Percentiles rank a stretch among this genome's conserved stretches.
These are phyloP conservation scores for Kwoniella newhampshirensis DNA, from an alignment of 768 basidiomycete species.

Conservation along the genomic window DNA sequence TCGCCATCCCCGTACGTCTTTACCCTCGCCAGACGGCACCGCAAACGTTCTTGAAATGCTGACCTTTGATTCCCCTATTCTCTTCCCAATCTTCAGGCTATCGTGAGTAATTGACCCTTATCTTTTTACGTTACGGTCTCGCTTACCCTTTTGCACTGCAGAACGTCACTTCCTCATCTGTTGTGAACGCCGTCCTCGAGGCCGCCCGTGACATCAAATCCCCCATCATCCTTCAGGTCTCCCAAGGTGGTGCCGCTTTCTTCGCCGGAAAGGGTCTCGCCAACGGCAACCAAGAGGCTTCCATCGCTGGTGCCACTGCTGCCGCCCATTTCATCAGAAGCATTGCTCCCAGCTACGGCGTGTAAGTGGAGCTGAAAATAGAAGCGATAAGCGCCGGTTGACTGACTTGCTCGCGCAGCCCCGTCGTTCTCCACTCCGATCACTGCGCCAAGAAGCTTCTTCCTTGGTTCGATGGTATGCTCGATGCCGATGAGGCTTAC, in stretches of 20 bases:
- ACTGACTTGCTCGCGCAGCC: slow-evolving; percentile 57
- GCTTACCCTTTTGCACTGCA: slow-evolving; percentile 50
- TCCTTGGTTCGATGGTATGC: slow-evolving; percentile 99
- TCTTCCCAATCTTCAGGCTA: slow-evolving; percentile 40
- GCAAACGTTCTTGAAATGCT: neutral
- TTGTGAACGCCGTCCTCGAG: slow-evolving; percentile 90
- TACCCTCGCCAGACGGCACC: neutral
- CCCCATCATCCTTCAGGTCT: slow-evolving; percentile 96
- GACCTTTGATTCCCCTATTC: slow-evolving; percentile 1
- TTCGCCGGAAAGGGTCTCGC: slow-evolving; percentile 94
- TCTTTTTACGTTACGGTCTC: neutral
- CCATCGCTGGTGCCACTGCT: slow-evolving; percentile 84
- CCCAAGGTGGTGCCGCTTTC: slow-evolving; percentile 94
- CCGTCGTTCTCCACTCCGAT: slow-evolving; percentile 95
- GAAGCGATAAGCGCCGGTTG: neutral
- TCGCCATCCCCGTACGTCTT: slow-evolving; percentile 56
- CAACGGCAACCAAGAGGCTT: slow-evolving; percentile 94
- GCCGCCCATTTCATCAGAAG: slow-evolving; percentile 88
- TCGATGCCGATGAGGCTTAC: slow-evolving; percentile 90
- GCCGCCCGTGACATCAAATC: slow-evolving; percentile 95
- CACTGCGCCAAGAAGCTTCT: slow-evolving; percentile 98
- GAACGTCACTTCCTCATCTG: slow-evolving; percentile 97
- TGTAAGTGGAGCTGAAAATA: slow-evolving; percentile 61
- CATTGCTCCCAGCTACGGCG: slow-evolving; percentile 84
- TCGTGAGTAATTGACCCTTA: slow-evolving; percentile 42